These are phyloP conservation scores for Gonium pectorale DNA, from an alignment of 139 green algal genomes.

Conservation along the genomic window DNA sequence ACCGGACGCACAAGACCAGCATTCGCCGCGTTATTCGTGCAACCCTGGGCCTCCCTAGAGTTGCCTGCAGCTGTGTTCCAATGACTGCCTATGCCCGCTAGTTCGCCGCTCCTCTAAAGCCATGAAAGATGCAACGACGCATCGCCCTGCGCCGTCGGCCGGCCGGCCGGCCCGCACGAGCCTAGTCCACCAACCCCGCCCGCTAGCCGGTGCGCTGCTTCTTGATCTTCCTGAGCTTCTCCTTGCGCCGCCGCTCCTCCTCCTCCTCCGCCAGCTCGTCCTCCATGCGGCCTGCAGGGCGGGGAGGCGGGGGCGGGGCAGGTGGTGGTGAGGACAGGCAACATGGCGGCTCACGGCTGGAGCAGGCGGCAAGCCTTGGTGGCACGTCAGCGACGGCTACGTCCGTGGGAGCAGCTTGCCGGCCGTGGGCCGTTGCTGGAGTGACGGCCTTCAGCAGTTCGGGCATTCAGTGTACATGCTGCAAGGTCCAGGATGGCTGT, in stretches of 20 bases:
- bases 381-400: not conserved
- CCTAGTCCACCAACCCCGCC: too few relatives aligned
- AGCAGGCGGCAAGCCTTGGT: not conserved
- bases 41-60: too few relatives aligned
- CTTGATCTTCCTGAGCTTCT: slow-evolving; percentile 37
- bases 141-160: too few relatives aligned
- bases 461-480: not conserved
- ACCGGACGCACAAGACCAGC: too few relatives aligned
- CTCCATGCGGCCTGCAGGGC: slow-evolving; percentile 29
- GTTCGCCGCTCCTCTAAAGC: too few relatives aligned
- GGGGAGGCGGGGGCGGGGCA: not conserved
- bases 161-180: too few relatives aligned
- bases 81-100: too few relatives aligned
- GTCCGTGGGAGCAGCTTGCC: not conserved
- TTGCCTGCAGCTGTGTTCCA: too few relatives aligned
- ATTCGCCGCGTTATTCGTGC: too few relatives aligned
- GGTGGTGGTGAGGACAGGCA: too few relatives aligned
- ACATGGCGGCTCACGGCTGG: not conserved
- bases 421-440: not conserved
- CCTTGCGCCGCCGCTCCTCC: slow-evolving; percentile 29
- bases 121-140: too few relatives aligned
- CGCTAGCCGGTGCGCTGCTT: not conserved
- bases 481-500: too few relatives aligned
- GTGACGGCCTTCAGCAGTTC: not conserved
- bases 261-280: slow-evolving; percentile 45